These are phyloP conservation scores for Lachnellula suecica DNA, from an alignment of 2,329 filamentous ascomycete genomes.

Conservation along the genomic window DNA sequence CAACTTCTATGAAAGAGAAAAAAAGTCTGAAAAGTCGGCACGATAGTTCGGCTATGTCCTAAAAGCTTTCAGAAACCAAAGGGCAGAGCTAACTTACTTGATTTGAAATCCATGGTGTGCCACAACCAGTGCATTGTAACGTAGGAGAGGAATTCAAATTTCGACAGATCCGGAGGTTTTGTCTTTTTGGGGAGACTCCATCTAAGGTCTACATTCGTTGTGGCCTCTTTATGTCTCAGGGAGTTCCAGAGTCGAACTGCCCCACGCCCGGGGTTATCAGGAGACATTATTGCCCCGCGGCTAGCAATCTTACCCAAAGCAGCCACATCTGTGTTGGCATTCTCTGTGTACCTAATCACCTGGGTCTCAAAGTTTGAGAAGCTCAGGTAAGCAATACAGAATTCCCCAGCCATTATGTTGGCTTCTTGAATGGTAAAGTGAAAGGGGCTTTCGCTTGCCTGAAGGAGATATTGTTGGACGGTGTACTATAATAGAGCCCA, in stretches of 20 bases:
- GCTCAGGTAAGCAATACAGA: slow-evolving; percentile 16
- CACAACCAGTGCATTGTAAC: slow-evolving; percentile 8
- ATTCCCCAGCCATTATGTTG: slow-evolving; percentile 10
- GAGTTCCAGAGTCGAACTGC: slow-evolving; percentile 5
- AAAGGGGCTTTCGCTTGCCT: neutral
- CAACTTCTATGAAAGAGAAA: too few species aligned
- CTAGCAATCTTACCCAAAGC: slow-evolving; percentile 5
- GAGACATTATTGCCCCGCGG: neutral
- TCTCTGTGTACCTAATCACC: slow-evolving; percentile 7
- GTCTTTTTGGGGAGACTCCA: neutral
- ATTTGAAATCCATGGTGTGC: slow-evolving; percentile 2
- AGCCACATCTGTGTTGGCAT: slow-evolving; percentile 5
- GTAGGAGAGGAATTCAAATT: slow-evolving; percentile 4
- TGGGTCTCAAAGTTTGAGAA: slow-evolving; percentile 17
- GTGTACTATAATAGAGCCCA: too few species aligned
- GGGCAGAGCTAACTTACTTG: neutral
- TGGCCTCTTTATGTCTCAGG: neutral
- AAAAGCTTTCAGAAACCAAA: neutral
- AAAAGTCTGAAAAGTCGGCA: too few species aligned
- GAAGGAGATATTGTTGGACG: neutral
- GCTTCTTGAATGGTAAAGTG: slow-evolving; percentile 9
- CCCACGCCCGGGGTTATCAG: neutral
- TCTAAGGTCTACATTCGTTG: neutral
- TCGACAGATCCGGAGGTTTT: neutral
- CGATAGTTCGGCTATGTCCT: too few species aligned